Conservation (phyloP, 1,139 yeast species). For the Yamadazyma songkhlaensis region DNA sequence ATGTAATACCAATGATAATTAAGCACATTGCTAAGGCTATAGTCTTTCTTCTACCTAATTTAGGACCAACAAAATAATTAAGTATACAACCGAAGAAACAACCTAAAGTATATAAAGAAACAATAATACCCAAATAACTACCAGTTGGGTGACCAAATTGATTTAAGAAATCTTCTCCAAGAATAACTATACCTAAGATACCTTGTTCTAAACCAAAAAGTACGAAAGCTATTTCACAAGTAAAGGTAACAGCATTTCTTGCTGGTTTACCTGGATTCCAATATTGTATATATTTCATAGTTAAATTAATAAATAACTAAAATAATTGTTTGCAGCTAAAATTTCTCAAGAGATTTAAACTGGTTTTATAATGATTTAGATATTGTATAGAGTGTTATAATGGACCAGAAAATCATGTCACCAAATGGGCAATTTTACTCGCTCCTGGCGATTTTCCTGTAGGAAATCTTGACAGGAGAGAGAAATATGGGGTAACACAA, state of each 20-base stretch:
- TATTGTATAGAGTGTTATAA: too few relatives aligned
- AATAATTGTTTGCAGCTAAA: too few relatives aligned
- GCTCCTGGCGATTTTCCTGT: neutral
- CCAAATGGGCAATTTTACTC: conserved; percentile 1
- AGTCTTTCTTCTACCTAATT: conserved; percentile 51
- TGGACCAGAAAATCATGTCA: neutral
- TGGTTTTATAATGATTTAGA: neutral
- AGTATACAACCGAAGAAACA: conserved; percentile 70
- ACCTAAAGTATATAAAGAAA: conserved; percentile 69
- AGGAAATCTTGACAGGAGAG: neutral
- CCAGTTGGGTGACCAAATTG: conserved; percentile 15
- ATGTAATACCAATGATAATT: conserved; percentile 46
- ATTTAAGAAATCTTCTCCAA: conserved; percentile 11
- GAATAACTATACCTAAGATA: conserved; percentile 11
- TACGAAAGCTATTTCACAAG: conserved; percentile 15
- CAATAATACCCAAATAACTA: conserved; percentile 43
- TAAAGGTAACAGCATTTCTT: conserved; percentile 12
- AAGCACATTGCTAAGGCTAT: conserved; percentile 43
- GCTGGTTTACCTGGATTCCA: conserved; percentile 13
- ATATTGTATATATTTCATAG: conserved; percentile 6
- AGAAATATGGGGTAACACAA: conserved; percentile 2
- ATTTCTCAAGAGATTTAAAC: neutral
- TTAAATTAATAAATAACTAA: neutral
- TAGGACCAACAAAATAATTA: conserved; percentile 51
- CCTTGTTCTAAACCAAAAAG: conserved; percentile 16